phyloP scores from a whole-genome alignment of 139 green algal genomes.

The Haematococcus lacustris region DNA sequence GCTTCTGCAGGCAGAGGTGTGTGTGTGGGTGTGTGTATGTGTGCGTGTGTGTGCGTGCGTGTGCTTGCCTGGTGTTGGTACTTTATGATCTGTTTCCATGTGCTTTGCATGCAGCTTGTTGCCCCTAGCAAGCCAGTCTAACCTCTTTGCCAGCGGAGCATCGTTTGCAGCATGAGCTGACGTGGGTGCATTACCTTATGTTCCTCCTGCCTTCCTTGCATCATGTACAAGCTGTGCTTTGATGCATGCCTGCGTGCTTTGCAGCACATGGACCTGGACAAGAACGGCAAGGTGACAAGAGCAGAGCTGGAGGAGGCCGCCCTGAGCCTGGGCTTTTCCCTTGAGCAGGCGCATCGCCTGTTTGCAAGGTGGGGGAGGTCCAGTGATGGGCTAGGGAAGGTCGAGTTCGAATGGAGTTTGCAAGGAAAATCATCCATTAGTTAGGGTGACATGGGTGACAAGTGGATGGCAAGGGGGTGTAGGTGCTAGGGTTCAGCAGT shows the following conservation, averaged over 20 bases:
- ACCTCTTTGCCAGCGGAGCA: neutral
- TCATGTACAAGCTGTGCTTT: too few species aligned
- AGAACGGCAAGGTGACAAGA: conserved; percentile 36
- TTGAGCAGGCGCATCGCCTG: conserved; percentile 23
- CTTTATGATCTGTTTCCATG: neutral
- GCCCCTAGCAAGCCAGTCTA: neutral
- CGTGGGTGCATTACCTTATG: too few species aligned
- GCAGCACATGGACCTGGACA: conserved; percentile 30
- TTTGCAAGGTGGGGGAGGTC: conserved; percentile 23
- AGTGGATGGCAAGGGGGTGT: neutral
- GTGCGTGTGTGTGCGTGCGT: neutral
- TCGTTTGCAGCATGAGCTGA: too few species aligned
- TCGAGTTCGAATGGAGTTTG: too few species aligned
- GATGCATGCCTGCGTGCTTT: neutral
- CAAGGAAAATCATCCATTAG: too few species aligned
- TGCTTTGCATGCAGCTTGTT: neutral
- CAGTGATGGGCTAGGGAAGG: too few species aligned
- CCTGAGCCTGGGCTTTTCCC: conserved; percentile 19
- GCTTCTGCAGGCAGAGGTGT: neutral
- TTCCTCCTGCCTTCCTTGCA: too few species aligned
- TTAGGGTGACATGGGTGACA: too few species aligned
- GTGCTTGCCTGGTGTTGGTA: neutral
- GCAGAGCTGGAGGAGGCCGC: conserved; percentile 25
- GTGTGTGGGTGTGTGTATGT: too few species aligned
- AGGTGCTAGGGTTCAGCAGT: neutral